Percentiles rank a stretch among this genome's conserved stretches.
phyloP scores from a whole-genome alignment of 2,329 filamentous ascomycete genomes.

The Rhexocercosporidium sp. region DNA sequence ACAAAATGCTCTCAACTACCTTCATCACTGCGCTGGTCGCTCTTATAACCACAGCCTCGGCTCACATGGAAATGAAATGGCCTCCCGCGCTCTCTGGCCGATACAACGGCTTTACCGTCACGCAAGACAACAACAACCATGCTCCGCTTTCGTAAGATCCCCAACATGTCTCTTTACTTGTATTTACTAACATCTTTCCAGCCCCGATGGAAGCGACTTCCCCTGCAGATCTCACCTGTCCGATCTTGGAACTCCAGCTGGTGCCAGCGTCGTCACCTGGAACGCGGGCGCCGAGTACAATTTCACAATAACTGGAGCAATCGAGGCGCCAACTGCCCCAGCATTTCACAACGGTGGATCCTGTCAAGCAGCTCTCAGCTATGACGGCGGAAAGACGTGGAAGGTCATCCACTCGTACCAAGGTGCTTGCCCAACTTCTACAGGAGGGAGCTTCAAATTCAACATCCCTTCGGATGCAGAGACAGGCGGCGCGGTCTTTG shows the following conservation, averaged over 20 bases:
- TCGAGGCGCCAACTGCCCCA: not conserved
- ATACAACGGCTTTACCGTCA: constrained; percentile 23
- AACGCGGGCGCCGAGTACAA: constrained; percentile 55
- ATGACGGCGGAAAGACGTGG: constrained; percentile 61
- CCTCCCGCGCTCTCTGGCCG: constrained; percentile 28
- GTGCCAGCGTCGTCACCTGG: constrained; percentile 53
- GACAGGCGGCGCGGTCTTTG: constrained; percentile 35
- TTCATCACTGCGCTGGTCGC: constrained; percentile 13
- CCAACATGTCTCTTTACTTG: constrained; percentile 19
- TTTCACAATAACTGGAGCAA: constrained; percentile 54
- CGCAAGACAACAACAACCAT: constrained; percentile 21
- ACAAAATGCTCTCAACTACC: constrained; percentile 11
- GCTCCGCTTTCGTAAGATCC: not conserved
- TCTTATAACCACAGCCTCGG: constrained; percentile 17
- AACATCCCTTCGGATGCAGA: constrained; percentile 38
- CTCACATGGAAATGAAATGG: constrained; percentile 33
- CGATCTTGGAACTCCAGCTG: constrained; percentile 34
- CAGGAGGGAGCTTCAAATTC: constrained; percentile 35
- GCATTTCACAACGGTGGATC: constrained; percentile 60
- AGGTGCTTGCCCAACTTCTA: constrained; percentile 32
- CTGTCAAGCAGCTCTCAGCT: constrained; percentile 65
- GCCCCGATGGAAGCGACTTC: constrained; percentile 22
- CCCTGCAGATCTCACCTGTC: constrained; percentile 34
- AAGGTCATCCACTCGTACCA: constrained; percentile 62
- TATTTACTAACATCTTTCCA: not conserved